Percentiles rank a stretch among this genome's conserved stretches.
phyloP scores from a whole-genome alignment of 2,329 filamentous ascomycete genomes.

The Alternaria tenuissima region DNA sequence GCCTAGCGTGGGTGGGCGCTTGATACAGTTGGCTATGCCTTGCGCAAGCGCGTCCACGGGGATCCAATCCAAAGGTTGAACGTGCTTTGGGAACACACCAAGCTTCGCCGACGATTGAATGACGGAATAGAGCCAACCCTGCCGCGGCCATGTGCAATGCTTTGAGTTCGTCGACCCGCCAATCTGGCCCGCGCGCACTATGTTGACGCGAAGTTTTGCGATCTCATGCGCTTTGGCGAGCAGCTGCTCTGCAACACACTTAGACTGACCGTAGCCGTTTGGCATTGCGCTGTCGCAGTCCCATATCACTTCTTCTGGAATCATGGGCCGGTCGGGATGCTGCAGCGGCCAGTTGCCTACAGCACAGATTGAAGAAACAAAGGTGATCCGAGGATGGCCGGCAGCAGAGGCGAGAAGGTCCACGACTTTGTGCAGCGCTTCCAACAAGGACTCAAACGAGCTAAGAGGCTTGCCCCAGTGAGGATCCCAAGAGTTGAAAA shows the following conservation, averaged over 20 bases:
- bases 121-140: slow-evolving; percentile 21
- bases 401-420: background rate
- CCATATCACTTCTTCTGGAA: slow-evolving; percentile 28
- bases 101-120: slow-evolving; percentile 9
- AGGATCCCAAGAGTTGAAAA: slow-evolving; percentile 63
- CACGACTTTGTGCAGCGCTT: slow-evolving; percentile 15
- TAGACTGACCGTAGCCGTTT: slow-evolving; percentile 42
- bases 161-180: slow-evolving; percentile 4
- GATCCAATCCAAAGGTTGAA: slow-evolving; percentile 25
- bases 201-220: slow-evolving; percentile 13
- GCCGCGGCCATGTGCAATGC: slow-evolving; percentile 12
- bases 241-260: slow-evolving; percentile 31
- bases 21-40: slow-evolving; percentile 5
- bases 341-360: slow-evolving; percentile 21
- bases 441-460: slow-evolving; percentile 35
- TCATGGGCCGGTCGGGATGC: background rate
- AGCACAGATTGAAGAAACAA: slow-evolving; percentile 26
- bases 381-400: slow-evolving; percentile 15
- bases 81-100: slow-evolving; percentile 8
- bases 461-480: slow-evolving; percentile 56
- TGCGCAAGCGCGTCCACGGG: slow-evolving; percentile 22
- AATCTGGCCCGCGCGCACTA: slow-evolving; percentile 26
- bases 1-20: background rate
- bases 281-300: slow-evolving; percentile 36
- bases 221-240: slow-evolving; percentile 11